These are phyloP conservation scores for Bipolaris sorokiniana DNA, from an alignment of 2,329 filamentous ascomycete species.

Conservation along the genomic window DNA sequence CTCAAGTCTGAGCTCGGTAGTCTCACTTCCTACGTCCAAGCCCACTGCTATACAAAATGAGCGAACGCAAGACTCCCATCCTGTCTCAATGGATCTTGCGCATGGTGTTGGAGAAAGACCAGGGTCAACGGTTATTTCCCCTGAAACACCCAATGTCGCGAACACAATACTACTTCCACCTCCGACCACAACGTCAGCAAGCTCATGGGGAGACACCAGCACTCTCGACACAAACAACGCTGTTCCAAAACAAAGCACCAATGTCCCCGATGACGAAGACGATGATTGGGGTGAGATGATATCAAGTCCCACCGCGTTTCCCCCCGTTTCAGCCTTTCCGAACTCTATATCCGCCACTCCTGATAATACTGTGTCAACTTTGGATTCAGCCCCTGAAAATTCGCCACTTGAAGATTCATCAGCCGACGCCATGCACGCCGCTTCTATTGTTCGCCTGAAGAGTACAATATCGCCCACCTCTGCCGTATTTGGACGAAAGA, in stretches of 20 bases:
- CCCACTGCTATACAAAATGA: constrained; percentile 22
- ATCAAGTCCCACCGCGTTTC: constrained; percentile 41
- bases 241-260: constrained; percentile 7
- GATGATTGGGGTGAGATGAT: constrained; percentile 52
- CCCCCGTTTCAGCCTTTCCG: constrained; percentile 22
- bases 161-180: constrained; percentile 17
- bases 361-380: constrained; percentile 18
- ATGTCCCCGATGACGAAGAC: constrained; percentile 29
- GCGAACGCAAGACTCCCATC: constrained; percentile 27
- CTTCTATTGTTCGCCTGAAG: constrained; percentile 42
- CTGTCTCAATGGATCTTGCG: constrained; percentile 18
- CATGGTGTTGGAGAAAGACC: constrained; percentile 15
- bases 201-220: constrained; percentile 26
- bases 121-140: constrained; percentile 21
- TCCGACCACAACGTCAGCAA: constrained; percentile 10
- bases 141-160: constrained; percentile 27
- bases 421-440: constrained; percentile 31
- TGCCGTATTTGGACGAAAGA: constrained; percentile 37
- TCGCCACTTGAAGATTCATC: constrained; percentile 16
- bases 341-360: constrained; percentile 13
- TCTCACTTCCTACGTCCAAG: constrained; percentile 26
- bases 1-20: constrained; percentile 18
- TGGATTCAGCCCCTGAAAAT: constrained; percentile 20
- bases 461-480: constrained; percentile 45
- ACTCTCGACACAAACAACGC: constrained; percentile 20